These are phyloP conservation scores for Crotalaria pallida DNA, from an alignment of 306 rosid genomes.

Conservation along the genomic window DNA sequence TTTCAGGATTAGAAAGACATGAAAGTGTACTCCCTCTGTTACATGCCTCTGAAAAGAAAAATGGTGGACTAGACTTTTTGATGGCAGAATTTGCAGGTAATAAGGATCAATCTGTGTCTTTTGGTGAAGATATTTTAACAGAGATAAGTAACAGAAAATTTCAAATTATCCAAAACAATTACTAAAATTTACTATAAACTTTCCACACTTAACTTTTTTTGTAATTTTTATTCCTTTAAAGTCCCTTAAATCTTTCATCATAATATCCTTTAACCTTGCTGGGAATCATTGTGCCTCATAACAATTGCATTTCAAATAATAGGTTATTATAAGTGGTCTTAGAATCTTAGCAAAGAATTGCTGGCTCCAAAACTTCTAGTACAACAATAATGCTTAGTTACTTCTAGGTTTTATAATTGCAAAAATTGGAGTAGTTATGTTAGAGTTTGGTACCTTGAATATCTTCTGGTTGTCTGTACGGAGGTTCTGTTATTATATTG, in stretches of 20 bases:
- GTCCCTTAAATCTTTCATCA: neutral
- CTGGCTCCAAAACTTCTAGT: neutral
- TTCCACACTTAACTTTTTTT: neutral
- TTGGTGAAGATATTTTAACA: neutral
- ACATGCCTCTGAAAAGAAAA: slow-evolving; percentile 90
- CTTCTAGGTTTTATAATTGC: neutral
- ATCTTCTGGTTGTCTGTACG: neutral
- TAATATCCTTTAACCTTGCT: slow-evolving; percentile 10
- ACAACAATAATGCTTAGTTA: neutral
- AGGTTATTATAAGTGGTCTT: neutral
- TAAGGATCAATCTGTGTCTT: slow-evolving; percentile 10
- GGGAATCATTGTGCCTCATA: neutral
- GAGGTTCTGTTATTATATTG: neutral
- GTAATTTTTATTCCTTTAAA: neutral
- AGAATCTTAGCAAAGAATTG: neutral
- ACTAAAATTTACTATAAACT: neutral
- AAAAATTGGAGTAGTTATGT: neutral
- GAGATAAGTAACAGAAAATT: neutral
- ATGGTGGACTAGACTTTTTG: slow-evolving; percentile 88
- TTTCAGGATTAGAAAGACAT: slow-evolving; percentile 90
- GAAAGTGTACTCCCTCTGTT: slow-evolving; percentile 92
- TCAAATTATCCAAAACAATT: neutral
- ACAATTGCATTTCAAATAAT: neutral
- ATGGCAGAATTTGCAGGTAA: slow-evolving; percentile 99
- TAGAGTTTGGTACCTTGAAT: neutral